phyloP scores from a whole-genome alignment of 2,329 filamentous ascomycete species.

The Diaporthe capsici region DNA sequence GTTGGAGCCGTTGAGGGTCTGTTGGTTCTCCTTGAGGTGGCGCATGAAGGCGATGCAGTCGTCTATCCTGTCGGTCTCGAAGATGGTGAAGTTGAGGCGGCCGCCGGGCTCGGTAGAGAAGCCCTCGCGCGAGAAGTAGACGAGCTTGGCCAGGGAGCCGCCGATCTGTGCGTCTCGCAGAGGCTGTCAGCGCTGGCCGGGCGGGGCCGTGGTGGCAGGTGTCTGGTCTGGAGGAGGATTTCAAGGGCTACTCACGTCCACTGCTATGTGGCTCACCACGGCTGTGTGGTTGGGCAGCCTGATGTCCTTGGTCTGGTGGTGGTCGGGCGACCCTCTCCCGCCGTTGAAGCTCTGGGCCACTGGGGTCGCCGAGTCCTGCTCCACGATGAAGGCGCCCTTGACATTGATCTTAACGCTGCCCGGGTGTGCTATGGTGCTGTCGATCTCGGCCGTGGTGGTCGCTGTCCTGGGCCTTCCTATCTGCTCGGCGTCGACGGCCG shows the following conservation, averaged over 20 bases:
- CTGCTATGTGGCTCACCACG: conserved; percentile 95
- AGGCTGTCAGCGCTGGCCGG: conserved; percentile 1
- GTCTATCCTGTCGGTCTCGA: conserved; percentile 95
- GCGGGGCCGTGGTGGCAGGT: not conserved
- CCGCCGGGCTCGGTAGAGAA: conserved; percentile 86
- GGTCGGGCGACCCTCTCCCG: conserved; percentile 59
- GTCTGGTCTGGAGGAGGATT: not conserved
- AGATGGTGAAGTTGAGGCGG: conserved; percentile 93
- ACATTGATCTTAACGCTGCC: conserved; percentile 94
- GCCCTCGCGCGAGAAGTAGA: conserved; percentile 94
- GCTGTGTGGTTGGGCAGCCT: conserved; percentile 95
- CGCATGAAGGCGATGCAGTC: conserved; percentile 94
- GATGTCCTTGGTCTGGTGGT: conserved; percentile 89
- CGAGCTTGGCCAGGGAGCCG: conserved; percentile 93
- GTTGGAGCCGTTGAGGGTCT: conserved; percentile 79
- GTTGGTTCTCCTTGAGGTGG: conserved; percentile 85
- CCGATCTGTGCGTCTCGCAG: conserved; percentile 77
- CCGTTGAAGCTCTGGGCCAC: conserved; percentile 52
- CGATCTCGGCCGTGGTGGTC: conserved; percentile 70
- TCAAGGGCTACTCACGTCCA: conserved; percentile 79
- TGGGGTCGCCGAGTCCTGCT: conserved; percentile 76
- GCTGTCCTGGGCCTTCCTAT: conserved; percentile 53
- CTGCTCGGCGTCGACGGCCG: conserved; percentile 37
- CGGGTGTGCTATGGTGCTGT: conserved; percentile 72
- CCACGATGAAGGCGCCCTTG: conserved; percentile 95